A percentile compares a stretch with the other conserved stretches of the same genome.
Evolutionary conservation across 2,329 filamentous ascomycete genomes (phyloP).

Genomic region (Fusarium equiseti): DNA sequence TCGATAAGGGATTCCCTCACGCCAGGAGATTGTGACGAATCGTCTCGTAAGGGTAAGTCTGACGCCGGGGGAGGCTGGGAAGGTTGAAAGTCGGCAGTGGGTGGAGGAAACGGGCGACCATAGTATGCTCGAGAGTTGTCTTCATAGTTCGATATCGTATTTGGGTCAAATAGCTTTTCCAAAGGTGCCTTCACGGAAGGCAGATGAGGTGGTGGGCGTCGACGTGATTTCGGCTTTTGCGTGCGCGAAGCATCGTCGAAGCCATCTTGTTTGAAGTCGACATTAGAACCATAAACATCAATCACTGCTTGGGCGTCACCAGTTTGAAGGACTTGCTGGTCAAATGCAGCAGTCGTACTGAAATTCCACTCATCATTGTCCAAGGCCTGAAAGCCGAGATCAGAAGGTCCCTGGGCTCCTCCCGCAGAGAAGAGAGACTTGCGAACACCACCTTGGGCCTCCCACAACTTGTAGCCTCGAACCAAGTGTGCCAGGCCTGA

Average conservation of each 20-base stretch:
- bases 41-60: slow-evolving; percentile 70
- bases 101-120: slow-evolving; percentile 58
- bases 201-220: slow-evolving; percentile 69
- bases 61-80: slow-evolving; percentile 55
- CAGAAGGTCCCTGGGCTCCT: slow-evolving; percentile 67
- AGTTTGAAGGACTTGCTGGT: slow-evolving; percentile 66
- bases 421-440: slow-evolving; percentile 72
- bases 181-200: slow-evolving; percentile 69
- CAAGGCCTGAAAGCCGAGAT: slow-evolving; percentile 58
- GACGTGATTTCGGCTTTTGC: slow-evolving; percentile 64
- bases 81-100: slow-evolving; percentile 58
- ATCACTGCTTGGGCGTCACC: slow-evolving; percentile 69
- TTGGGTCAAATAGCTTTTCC: slow-evolving; percentile 75
- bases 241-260: slow-evolving; percentile 65
- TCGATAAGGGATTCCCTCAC: slow-evolving; percentile 75
- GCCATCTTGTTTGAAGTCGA: slow-evolving; percentile 63
- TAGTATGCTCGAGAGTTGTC: slow-evolving; percentile 74
- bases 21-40: slow-evolving; percentile 61
- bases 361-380: slow-evolving; percentile 76
- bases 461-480: slow-evolving; percentile 80
- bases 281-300: slow-evolving; percentile 69
- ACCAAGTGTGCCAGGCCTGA: slow-evolving; percentile 74
- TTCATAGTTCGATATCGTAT: slow-evolving; percentile 73
- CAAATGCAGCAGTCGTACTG: slow-evolving; percentile 74
- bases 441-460: slow-evolving; percentile 77